Base-by-base conservation (phyloP, 257 asterid species). In the Solanum phureja region DNA sequence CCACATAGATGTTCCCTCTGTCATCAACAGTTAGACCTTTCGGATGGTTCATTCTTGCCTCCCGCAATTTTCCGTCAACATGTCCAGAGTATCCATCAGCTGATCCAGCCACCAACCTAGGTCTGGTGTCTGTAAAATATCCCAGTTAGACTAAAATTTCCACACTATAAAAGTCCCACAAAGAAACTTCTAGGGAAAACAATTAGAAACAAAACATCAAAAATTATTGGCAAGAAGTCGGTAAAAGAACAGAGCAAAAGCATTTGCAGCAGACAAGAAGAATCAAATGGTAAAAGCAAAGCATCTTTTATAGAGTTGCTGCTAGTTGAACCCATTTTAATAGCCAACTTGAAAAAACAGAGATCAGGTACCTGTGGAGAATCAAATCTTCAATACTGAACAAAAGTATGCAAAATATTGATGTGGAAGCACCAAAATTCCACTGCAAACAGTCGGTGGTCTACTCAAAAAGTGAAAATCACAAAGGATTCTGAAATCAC, bases 11-110 rank as follows among this genome's bases (percentile, higher is more conserved):
- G 23, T 95, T 96, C 89, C 99, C 99, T 91, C 95, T 90, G 89
- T 96, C 96, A 87, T 96, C 99, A 83, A 95, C 93, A 3, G 99
- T 94, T 75, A 96, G 91, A 86, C 99, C 99, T 88, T 96, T 96
- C 0, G 99, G 99, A 92, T 95, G 99, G 81, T 94, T 96, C 99
- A 96, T 89, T 88, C 95, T 92, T 56, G 98, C 98, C 60, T 95
- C 99, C 83, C 95, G 93, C 86, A 92, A 37, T 90, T 88, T 95
- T 83, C 98, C 99, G 83, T 96, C 99, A 56, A 96, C 89, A 71
- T 96, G 95, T 58, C 99, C 99, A 11, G 94, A 68, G 72, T 95
- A 91, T 84, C 99, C 99, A 85, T 95, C 99, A 38, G 94, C 95
- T 24, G 98, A 96, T 88, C 99, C 99, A 74, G 96, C 93, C 85